Evolutionary conservation across 2,329 filamentous ascomycete species (phyloP).

Genomic region (Fusarium sp.): DNA sequence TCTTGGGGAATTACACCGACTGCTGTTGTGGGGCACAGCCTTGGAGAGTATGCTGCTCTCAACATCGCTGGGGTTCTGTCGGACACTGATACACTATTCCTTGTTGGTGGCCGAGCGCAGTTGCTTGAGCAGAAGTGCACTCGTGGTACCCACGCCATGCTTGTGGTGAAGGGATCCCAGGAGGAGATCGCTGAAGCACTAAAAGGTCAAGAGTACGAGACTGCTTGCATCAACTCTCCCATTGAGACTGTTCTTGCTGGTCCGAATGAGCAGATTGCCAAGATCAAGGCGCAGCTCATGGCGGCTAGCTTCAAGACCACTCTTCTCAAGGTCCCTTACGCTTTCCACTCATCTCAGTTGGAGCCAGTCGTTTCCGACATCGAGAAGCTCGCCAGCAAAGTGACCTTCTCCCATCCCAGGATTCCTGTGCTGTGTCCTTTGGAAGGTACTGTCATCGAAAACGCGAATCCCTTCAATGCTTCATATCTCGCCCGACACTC

Average conservation of each 20-base stretch:
- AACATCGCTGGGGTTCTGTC: slow-evolving; percentile 71
- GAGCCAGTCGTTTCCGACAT: slow-evolving; percentile 59
- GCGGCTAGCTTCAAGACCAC: slow-evolving; percentile 45
- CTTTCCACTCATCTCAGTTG: slow-evolving; percentile 52
- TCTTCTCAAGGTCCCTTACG: slow-evolving; percentile 50
- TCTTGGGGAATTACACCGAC: slow-evolving; percentile 54
- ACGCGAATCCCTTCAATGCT: slow-evolving; percentile 1
- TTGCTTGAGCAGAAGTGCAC: slow-evolving; percentile 66
- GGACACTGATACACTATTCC: slow-evolving; percentile 67
- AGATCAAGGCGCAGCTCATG: slow-evolving; percentile 8
- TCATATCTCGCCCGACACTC: slow-evolving; percentile 29
- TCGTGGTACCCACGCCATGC: slow-evolving; percentile 48
- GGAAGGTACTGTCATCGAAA: slow-evolving; percentile 18
- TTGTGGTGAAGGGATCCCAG: slow-evolving; percentile 45
- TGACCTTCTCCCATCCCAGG: background rate
- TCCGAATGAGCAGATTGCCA: slow-evolving; percentile 4
- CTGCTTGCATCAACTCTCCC: slow-evolving; percentile 71
- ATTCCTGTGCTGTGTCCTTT: slow-evolving; percentile 28
- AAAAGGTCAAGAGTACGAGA: slow-evolving; percentile 45
- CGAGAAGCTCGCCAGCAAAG: slow-evolving; percentile 40
- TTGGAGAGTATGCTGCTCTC: slow-evolving; percentile 55
- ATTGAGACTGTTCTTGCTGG: slow-evolving; percentile 65
- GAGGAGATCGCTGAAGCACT: slow-evolving; percentile 13
- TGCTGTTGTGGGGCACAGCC: slow-evolving; percentile 61
- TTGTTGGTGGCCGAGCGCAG: slow-evolving; percentile 69